A percentile compares a stretch with the other conserved stretches of the same genome.
These are phyloP conservation scores for Ascochyta clinopodiicola DNA, from an alignment of 2,329 filamentous ascomycete species.

Conservation along the genomic window DNA sequence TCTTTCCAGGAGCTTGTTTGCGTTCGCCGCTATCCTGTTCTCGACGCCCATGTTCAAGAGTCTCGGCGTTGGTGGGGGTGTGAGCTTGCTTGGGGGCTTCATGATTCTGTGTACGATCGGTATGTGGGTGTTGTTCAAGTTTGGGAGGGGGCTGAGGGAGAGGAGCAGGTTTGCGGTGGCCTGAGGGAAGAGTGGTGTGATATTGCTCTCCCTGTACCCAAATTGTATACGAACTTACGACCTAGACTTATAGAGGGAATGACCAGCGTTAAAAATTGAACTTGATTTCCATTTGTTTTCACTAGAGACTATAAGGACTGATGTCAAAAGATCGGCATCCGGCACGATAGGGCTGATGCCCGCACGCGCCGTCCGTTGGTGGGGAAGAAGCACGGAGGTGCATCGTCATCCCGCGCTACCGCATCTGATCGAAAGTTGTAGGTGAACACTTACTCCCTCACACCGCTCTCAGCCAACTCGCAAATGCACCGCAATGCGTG, in stretches of 20 bases:
- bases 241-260: background rate
- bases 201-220: background rate
- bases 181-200: background rate
- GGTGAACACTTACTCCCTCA: background rate
- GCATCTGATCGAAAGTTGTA: background rate
- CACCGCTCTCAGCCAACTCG: background rate
- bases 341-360: background rate
- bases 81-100: slow-evolving; percentile 61
- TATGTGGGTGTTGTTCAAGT: slow-evolving; percentile 65
- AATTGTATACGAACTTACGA: background rate
- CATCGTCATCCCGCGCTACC: slow-evolving; percentile 13
- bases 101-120: slow-evolving; percentile 55
- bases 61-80: slow-evolving; percentile 64
- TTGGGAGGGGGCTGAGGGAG: slow-evolving; percentile 60
- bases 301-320: background rate
- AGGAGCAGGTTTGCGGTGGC: slow-evolving; percentile 63
- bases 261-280: background rate
- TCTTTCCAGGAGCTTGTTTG: slow-evolving; percentile 62
- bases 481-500: slow-evolving; percentile 29
- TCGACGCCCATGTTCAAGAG: slow-evolving; percentile 64
- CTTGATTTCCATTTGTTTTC: background rate
- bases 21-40: slow-evolving; percentile 65
- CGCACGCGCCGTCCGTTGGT: background rate
- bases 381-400: slow-evolving; percentile 6
- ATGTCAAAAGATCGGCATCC: background rate